Percentiles rank a stretch among this genome's conserved stretches.
Evolutionary conservation across 1,284 basidiomycete species (phyloP).

Genomic region (Marasmius sp.): DNA sequence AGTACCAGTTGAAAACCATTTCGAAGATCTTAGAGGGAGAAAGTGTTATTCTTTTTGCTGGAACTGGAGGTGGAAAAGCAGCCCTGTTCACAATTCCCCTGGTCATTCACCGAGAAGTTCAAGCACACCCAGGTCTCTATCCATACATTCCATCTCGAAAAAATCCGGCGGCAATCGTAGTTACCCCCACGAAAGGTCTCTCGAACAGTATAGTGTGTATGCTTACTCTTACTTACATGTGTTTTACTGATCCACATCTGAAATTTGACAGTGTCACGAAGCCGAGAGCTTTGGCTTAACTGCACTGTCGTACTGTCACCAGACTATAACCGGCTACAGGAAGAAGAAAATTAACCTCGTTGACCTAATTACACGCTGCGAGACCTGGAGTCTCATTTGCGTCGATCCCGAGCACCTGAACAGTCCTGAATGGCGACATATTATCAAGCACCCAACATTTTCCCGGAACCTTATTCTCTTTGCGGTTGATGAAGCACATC

Average conservation of each 20-base stretch:
- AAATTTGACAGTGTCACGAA: too few species aligned
- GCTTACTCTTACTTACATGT: not conserved
- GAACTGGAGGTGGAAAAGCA: slow-evolving; percentile 31
- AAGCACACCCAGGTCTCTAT: not conserved
- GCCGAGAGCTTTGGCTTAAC: not conserved
- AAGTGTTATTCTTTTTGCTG: not conserved
- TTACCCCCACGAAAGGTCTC: slow-evolving; percentile 12
- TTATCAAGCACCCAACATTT: too few species aligned
- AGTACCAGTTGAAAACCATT: too few species aligned
- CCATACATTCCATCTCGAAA: not conserved
- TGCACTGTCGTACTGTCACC: not conserved
- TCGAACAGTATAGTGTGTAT: slow-evolving; percentile 5
- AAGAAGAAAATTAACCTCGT: not conserved
- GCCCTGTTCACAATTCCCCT: not conserved
- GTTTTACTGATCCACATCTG: not conserved
- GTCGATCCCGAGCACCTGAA: too few species aligned
- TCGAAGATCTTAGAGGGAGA: too few species aligned
- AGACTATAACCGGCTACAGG: not conserved
- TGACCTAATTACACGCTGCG: too few species aligned
- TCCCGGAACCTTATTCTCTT: too few species aligned
- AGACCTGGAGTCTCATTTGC: too few species aligned
- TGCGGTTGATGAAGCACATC: too few species aligned
- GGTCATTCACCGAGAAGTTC: not conserved
- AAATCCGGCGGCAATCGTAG: slow-evolving; percentile 3
- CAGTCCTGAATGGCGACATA: too few species aligned